A percentile compares a stretch with the other conserved stretches of the same genome.
phyloP scores from a whole-genome alignment of 441 rosid genomes.

The Mallotus japonicus region DNA sequence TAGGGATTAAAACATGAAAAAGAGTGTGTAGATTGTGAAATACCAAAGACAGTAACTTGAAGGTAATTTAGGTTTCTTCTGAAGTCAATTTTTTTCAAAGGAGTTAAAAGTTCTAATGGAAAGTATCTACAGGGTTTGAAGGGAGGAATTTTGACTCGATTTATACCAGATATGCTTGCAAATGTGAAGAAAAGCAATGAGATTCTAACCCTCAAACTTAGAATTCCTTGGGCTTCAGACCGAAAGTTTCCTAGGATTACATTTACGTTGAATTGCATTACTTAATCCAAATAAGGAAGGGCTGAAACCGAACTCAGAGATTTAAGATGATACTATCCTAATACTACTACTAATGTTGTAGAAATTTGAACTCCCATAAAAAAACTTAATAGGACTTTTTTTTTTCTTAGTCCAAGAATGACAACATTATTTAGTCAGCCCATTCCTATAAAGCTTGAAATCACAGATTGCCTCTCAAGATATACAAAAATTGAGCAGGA shows the following conservation, averaged over 20 bases:
- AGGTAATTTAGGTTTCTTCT: neutral
- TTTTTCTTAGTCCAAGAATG: too few relatives aligned
- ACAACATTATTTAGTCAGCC: too few relatives aligned
- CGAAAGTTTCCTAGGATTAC: neutral
- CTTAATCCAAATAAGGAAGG: neutral
- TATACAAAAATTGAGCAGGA: too few relatives aligned
- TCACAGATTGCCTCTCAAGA: too few relatives aligned
- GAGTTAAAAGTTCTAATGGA: neutral
- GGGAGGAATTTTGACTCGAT: neutral
- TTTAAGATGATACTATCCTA: too few relatives aligned
- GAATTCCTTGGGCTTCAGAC: neutral
- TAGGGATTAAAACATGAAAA: neutral
- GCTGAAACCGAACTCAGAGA: neutral
- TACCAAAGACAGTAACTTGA: neutral
- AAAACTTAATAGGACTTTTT: too few relatives aligned
- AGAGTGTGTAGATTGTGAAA: neutral
- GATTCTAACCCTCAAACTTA: neutral
- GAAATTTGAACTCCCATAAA: too few relatives aligned
- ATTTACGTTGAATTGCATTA: neutral
- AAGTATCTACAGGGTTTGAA: neutral
- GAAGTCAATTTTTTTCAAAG: neutral
- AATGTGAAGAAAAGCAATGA: neutral
- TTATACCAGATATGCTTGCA: neutral
- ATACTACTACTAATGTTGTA: too few relatives aligned
- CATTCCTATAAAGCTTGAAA: too few relatives aligned